Evolutionary conservation across 345 rosid species (phyloP).

Genomic region (Eucalyptus sp.): DNA sequence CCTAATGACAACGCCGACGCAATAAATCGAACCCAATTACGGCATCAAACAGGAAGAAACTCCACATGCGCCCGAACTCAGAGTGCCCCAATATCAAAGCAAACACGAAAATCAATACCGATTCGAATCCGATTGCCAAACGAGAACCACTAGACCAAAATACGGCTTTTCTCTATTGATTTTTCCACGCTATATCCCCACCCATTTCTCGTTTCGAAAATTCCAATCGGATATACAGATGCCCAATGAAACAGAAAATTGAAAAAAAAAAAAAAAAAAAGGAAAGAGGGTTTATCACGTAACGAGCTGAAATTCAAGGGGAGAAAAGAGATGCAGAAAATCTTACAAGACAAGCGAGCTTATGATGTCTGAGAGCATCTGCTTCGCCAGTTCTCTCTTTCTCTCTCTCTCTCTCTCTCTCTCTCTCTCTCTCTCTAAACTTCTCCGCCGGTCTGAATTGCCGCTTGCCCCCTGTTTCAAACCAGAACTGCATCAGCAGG

Average conservation of each 20-base stretch:
- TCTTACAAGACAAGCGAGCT: not conserved
- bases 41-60: not conserved
- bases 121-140: not conserved
- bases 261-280: too few relatives aligned
- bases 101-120: not conserved
- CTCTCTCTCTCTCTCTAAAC: not conserved
- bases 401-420: not conserved
- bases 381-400: not conserved
- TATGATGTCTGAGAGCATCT: not conserved
- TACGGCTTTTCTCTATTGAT: not conserved
- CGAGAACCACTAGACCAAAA: not conserved
- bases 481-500: not conserved
- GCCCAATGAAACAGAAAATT: not conserved
- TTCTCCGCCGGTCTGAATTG: slow-evolving; percentile 5
- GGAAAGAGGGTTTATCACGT: not conserved
- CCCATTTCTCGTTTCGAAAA: not conserved
- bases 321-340: not conserved
- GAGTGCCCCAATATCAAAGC: not conserved
- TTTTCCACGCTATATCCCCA: not conserved
- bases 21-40: not conserved
- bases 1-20: not conserved
- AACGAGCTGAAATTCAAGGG: not conserved
- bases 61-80: not conserved
- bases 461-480: slow-evolving; percentile 26
- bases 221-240: not conserved